Evolutionary conservation across 1,284 basidiomycete species (phyloP).

Genomic region (Trichosporon asahii): DNA sequence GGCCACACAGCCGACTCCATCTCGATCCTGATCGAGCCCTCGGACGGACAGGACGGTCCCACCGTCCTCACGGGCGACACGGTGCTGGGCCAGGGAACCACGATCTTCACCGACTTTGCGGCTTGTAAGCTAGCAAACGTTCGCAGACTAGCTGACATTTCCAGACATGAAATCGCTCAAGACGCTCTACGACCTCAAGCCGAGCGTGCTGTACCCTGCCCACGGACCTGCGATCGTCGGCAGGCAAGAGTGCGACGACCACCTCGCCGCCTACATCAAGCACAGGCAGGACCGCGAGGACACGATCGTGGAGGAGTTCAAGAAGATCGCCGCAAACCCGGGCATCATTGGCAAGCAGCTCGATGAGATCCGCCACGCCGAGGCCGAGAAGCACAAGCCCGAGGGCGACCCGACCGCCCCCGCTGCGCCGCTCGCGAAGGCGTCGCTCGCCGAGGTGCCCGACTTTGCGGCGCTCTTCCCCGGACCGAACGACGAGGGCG

Average conservation of each 20-base stretch:
- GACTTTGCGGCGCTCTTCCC: conserved; percentile 14
- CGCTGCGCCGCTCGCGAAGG: conserved; percentile 6
- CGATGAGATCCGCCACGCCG: conserved; percentile 20
- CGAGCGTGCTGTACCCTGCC: conserved; percentile 68
- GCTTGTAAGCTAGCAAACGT: conserved; percentile 57
- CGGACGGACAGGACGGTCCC: conserved; percentile 46
- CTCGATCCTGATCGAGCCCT: conserved; percentile 62
- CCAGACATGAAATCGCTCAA: conserved; percentile 44
- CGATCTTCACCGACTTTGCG: conserved; percentile 81
- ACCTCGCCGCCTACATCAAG: conserved; percentile 68
- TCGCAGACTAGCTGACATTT: conserved; percentile 14
- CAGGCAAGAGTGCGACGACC: conserved; percentile 47
- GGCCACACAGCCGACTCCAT: conserved; percentile 90
- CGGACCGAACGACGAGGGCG: background rate
- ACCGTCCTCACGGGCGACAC: conserved; percentile 86
- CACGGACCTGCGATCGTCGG: conserved; percentile 70
- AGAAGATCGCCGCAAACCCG: conserved; percentile 13
- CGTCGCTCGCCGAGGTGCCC: background rate
- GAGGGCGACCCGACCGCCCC: background rate
- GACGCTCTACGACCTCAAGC: conserved; percentile 42
- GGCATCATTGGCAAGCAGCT: conserved; percentile 21
- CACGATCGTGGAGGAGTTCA: conserved; percentile 58
- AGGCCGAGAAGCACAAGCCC: conserved; percentile 15
- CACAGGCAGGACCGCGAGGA: conserved; percentile 79
- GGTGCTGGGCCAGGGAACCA: conserved; percentile 84